A percentile compares a stretch with the other conserved stretches of the same genome.
Evolutionary conservation across 805 yeast genomes (phyloP).

Genomic region (Nematodospora valgi): DNA sequence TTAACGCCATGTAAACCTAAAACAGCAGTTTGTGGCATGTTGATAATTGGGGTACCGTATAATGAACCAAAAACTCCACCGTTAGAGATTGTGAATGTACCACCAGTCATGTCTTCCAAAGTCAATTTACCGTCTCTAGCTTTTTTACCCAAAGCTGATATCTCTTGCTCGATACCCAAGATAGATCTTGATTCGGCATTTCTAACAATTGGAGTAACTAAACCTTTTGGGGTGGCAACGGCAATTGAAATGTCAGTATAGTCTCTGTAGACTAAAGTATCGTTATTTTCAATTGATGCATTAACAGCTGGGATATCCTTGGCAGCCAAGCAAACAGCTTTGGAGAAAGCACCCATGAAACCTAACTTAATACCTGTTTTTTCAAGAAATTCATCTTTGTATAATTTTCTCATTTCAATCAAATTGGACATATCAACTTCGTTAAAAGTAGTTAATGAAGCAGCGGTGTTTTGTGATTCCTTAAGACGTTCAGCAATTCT

Average conservation of each 20-base stretch:
- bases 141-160: conserved; percentile 74
- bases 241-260: conserved; percentile 95
- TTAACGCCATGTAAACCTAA: conserved; percentile 96
- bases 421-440: conserved; percentile 95
- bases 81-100: conserved; percentile 97
- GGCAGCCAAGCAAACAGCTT: conserved; percentile 89
- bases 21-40: conserved; percentile 97
- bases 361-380: conserved; percentile 94
- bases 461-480: conserved; percentile 99
- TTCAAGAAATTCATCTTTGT: conserved; percentile 95
- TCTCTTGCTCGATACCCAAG: conserved; percentile 86
- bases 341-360: conserved; percentile 97
- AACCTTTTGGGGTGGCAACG: conserved; percentile 98
- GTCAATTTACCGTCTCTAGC: conserved; percentile 97
- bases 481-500: conserved; percentile 98
- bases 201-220: conserved; percentile 96
- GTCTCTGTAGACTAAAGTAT: conserved; percentile 93
- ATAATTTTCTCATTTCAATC: conserved; percentile 90
- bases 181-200: conserved; percentile 90
- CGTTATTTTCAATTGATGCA: conserved; percentile 88
- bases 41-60: conserved; percentile 97
- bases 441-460: conserved; percentile 95
- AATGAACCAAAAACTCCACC: conserved; percentile 99
- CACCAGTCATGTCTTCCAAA: conserved; percentile 98
- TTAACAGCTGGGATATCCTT: conserved; percentile 94